Conservation (phyloP, 768 basidiomycete genomes). For the Psilocybe sp. region DNA sequence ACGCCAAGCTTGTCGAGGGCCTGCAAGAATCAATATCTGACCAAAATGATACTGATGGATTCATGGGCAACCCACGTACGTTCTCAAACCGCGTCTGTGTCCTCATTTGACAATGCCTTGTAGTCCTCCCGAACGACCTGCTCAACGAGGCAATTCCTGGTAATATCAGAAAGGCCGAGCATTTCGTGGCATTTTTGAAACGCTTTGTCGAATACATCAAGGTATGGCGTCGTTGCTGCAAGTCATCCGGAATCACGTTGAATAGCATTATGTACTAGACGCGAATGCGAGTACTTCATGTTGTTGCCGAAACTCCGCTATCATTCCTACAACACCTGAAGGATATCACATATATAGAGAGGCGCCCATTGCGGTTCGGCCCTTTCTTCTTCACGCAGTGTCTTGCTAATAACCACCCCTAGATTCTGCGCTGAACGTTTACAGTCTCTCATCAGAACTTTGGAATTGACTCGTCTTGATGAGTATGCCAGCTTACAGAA, state of each 20-base stretch:
- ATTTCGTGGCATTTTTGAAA: conserved; percentile 97
- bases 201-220: conserved; percentile 99
- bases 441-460: conserved; percentile 88
- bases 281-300: conserved; percentile 97
- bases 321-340: conserved; percentile 98
- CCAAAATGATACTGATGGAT: conserved; percentile 65
- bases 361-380: conserved; percentile 80
- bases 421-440: conserved; percentile 97
- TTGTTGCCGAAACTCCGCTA: conserved; percentile 95
- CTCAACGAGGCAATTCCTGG: conserved; percentile 95
- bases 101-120: neutral
- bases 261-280: conserved; percentile 50
- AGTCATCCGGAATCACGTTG: neutral
- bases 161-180: conserved; percentile 97
- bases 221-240: conserved; percentile 38
- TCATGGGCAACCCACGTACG: conserved; percentile 87
- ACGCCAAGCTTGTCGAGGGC: conserved; percentile 92
- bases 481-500: conserved; percentile 92
- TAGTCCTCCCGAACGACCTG: conserved; percentile 92
- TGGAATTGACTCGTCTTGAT: conserved; percentile 86
- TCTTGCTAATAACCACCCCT: neutral
- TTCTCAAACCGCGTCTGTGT: neutral
- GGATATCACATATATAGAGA: conserved; percentile 98
- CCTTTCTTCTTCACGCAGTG: neutral
- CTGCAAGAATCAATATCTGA: conserved; percentile 73